These are phyloP conservation scores for Tieghemostelium lacteum DNA, from an alignment of 78 protist species.

Conservation along the genomic window DNA sequence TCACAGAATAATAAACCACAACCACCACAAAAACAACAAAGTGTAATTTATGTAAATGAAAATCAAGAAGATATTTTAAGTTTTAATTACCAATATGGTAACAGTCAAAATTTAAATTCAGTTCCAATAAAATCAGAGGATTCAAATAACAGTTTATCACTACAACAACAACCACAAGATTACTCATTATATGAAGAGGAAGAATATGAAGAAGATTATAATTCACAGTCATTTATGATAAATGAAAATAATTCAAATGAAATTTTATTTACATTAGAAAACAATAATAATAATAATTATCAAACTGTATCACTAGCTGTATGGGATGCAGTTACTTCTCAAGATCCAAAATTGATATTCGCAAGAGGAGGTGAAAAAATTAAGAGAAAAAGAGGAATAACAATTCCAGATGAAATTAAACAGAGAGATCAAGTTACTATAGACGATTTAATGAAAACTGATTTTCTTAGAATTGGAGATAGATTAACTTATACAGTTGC, in stretches of 20 bases:
- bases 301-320: constrained; percentile 62
- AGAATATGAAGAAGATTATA: constrained; percentile 11
- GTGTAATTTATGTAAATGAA: too few species aligned
- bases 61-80: too few species aligned
- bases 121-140: too few species aligned
- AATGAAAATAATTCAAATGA: neutral
- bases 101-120: too few species aligned
- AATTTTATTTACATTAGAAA: neutral
- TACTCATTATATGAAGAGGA: too few species aligned
- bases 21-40: too few species aligned
- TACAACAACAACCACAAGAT: too few species aligned
- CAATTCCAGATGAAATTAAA: constrained; percentile 30
- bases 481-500: constrained; percentile 29
- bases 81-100: too few species aligned
- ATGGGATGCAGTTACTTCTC: constrained; percentile 76
- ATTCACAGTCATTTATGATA: neutral
- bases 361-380: constrained; percentile 12
- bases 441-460: constrained; percentile 59
- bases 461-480: constrained; percentile 45
- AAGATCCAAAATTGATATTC: constrained; percentile 45
- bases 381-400: constrained; percentile 55
- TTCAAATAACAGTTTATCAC: too few species aligned
- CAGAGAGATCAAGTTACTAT: constrained; percentile 46
- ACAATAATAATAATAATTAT: constrained; percentile 13
- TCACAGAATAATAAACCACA: too few species aligned